Evolutionary conservation across 1,139 yeast species (phyloP).

Genomic region (Dujonia santamariae): DNA sequence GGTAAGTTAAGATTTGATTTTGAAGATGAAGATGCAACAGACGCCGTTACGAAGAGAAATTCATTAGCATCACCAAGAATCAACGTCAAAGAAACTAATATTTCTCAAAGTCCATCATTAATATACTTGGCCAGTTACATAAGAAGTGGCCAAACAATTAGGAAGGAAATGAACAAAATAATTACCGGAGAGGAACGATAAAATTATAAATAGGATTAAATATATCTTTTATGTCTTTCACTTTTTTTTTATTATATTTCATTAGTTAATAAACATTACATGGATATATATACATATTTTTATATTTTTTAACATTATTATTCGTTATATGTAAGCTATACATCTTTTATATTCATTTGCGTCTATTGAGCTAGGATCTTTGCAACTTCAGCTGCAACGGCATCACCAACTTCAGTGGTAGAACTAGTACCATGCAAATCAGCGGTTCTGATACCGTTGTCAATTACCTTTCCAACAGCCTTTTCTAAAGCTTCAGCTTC

Average conservation of each 20-base stretch:
- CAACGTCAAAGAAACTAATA: no score
- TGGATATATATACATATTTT: neutral
- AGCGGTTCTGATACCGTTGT: slow-evolving; percentile 82
- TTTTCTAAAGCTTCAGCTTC: slow-evolving; percentile 89
- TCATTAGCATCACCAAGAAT: slow-evolving; percentile 1
- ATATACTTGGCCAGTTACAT: slow-evolving; percentile 7
- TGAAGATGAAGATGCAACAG: slow-evolving; percentile 5
- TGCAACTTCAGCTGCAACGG: slow-evolving; percentile 71
- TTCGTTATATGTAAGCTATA: neutral
- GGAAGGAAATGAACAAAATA: slow-evolving; percentile 7
- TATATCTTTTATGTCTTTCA: no score
- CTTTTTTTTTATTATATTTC: no score
- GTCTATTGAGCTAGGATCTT: slow-evolving; percentile 28
- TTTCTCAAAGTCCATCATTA: slow-evolving; percentile 7
- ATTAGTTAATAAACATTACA: no score
- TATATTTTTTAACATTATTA: neutral
- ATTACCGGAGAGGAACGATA: slow-evolving; percentile 1
- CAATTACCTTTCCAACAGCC: slow-evolving; percentile 83
- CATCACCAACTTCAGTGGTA: slow-evolving; percentile 91
- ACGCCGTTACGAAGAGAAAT: neutral
- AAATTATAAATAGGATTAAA: no score
- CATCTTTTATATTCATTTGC: no score
- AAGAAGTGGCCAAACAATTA: slow-evolving; percentile 7
- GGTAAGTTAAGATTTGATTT: slow-evolving; percentile 22
- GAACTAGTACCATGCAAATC: slow-evolving; percentile 80